Base-by-base conservation (phyloP, 257 asterid genomes). In the Ballota nigra region DNA sequence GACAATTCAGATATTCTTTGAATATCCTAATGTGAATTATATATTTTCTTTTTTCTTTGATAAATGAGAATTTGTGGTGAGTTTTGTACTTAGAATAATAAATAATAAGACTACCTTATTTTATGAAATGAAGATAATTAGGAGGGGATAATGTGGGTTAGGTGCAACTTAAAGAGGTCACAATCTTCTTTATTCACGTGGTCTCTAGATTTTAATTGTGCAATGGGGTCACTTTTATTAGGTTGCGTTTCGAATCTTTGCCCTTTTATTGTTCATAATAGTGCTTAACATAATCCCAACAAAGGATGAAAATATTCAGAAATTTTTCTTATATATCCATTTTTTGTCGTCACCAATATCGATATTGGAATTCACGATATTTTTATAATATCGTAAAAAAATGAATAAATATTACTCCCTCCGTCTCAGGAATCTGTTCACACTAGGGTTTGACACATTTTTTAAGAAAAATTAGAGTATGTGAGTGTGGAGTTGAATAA, bases 141-240 rank as follows among this genome's bases (percentile, higher is more conserved):
- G 75, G 68, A 41, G 56, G 69, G 69, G 57, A 63, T 72, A 71
- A 71, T 72, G 81, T 74, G 84, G 68, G 72, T 74, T 73, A 65
- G 83, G n/a, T n/a, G n/a, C n/a, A n/a, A n/a, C n/a, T n/a, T n/a
- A n/a, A n/a, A 62, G 22, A 60, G 78, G 82, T 78, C 82, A 71
- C 75, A 20, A 61, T 78, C 81, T 67, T 84, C 86, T 81, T 84
- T 84, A 73, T 81, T 81, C 83, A 84, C 88, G 83, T 84, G 88
- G 84, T 47, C 76, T 68, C 79, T 63, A 74, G 79, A 73, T 81
- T 67, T 66, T 4, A 7, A 41, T 62, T 66, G 78, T 75, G 75
- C 77, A 78, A n/a, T n/a, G n/a, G n/a, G n/a, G n/a, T n/a, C n/a
- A n/a, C 53, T 73, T 6, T 43, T 36, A 55, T 59, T 73, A 66